Evolutionary conservation across 495 filamentous ascomycete genomes (phyloP).

Genomic region (Bathelium albidoporum): DNA sequence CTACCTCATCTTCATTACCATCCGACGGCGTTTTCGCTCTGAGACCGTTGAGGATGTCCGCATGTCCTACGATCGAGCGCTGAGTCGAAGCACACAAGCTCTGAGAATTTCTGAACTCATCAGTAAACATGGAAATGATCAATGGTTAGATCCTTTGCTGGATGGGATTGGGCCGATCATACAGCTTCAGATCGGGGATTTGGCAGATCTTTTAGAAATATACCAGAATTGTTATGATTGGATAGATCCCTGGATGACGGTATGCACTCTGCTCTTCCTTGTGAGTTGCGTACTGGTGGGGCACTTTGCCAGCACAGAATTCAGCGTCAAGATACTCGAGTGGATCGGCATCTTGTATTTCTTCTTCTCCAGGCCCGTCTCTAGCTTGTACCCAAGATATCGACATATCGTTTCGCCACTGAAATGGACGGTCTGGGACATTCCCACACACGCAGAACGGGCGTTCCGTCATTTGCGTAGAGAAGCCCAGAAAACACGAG

Average conservation of each 20-base stretch:
- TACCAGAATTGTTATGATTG: slow-evolving; percentile 22
- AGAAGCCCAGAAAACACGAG: slow-evolving; percentile 25
- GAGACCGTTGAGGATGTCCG: slow-evolving; percentile 12
- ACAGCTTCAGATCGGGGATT: slow-evolving; percentile 20
- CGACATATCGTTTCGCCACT: slow-evolving; percentile 20
- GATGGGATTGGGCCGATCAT: slow-evolving; percentile 22
- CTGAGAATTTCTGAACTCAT: slow-evolving; percentile 22
- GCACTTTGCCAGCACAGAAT: slow-evolving; percentile 12
- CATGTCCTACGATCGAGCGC: slow-evolving; percentile 18
- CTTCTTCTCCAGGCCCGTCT: slow-evolving; percentile 23
- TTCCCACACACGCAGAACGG: slow-evolving; percentile 31
- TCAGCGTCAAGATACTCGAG: slow-evolving; percentile 17
- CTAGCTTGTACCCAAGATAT: slow-evolving; percentile 20
- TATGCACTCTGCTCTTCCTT: slow-evolving; percentile 13
- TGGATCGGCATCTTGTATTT: slow-evolving; percentile 14
- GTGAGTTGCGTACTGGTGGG: slow-evolving; percentile 11
- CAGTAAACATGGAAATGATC: slow-evolving; percentile 19
- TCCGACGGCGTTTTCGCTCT: slow-evolving; percentile 14
- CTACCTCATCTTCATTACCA: slow-evolving; percentile 22
- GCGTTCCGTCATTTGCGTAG: slow-evolving; percentile 31
- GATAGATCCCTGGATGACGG: slow-evolving; percentile 16
- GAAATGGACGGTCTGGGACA: slow-evolving; percentile 23
- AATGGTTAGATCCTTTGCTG: slow-evolving; percentile 23
- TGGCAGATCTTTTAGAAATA: slow-evolving; percentile 24
- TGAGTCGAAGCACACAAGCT: slow-evolving; percentile 14